These are phyloP conservation scores for Tilletia setariae DNA, from an alignment of 1,284 basidiomycete genomes.

Conservation along the genomic window DNA sequence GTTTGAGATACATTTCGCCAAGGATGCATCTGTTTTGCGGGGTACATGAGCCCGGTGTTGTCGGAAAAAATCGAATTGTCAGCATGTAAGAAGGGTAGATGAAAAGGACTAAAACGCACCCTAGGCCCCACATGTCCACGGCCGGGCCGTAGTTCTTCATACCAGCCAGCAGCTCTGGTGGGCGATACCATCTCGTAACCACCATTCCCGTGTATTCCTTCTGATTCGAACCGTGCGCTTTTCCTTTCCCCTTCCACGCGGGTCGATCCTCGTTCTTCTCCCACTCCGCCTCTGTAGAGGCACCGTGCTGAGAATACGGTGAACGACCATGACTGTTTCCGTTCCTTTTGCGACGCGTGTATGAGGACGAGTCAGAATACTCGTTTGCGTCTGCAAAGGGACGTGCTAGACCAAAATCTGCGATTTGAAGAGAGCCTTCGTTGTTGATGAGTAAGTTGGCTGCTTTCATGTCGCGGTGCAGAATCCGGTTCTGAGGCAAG, in stretches of 20 bases:
- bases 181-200: conserved; percentile 97
- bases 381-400: conserved; percentile 48
- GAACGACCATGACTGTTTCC: neutral
- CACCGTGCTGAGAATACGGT: neutral
- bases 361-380: neutral
- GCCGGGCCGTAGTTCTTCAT: conserved; percentile 83
- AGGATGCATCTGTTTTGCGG: conserved; percentile 70
- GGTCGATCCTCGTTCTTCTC: neutral
- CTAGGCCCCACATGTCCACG: conserved; percentile 98
- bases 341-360: neutral
- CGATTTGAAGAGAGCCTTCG: conserved; percentile 60
- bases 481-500: conserved; percentile 73
- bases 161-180: conserved; percentile 88
- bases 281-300: neutral
- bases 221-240: conserved; percentile 6
- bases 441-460: conserved; percentile 94
- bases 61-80: too few relatives aligned
- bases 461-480: conserved; percentile 98
- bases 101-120: conserved; percentile 60
- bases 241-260: conserved; percentile 6
- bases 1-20: conserved; percentile 87
- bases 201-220: conserved; percentile 88
- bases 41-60: too few relatives aligned
- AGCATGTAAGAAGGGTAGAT: neutral
- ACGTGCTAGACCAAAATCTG: conserved; percentile 93